phyloP scores from a whole-genome alignment of 768 basidiomycete species.

The Lactarius tabidus region DNA sequence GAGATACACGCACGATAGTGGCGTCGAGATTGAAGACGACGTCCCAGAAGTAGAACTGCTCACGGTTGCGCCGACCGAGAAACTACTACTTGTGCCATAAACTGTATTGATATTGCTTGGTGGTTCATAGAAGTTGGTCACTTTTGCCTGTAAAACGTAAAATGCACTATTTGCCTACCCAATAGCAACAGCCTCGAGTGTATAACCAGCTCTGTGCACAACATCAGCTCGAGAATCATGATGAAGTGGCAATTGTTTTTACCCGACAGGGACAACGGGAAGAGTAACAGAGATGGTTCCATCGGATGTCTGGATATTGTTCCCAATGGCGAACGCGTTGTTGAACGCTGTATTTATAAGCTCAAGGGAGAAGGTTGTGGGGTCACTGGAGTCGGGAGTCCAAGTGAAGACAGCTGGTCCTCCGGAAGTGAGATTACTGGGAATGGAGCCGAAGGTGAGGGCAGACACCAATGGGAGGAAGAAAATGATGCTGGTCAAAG shows the following conservation, averaged over 20 bases:
- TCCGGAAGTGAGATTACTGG: conserved; percentile 9
- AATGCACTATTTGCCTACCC: background rate
- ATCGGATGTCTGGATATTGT: conserved; percentile 7
- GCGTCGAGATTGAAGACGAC: background rate
- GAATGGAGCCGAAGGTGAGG: background rate
- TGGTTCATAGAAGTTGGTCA: background rate
- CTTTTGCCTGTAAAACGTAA: background rate
- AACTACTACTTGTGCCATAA: conserved; percentile 1
- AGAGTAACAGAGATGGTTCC: conserved; percentile 7
- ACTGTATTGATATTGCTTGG: conserved; percentile 13
- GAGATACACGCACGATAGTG: conserved; percentile 2
- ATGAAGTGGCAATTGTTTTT: background rate
- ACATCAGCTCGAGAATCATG: background rate
- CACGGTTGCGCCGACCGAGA: conserved; percentile 11
- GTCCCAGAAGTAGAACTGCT: conserved; percentile 3
- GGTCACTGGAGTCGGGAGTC: conserved; percentile 5
- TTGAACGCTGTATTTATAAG: conserved; percentile 11
- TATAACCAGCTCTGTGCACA: conserved; percentile 13
- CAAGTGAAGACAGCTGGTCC: conserved; percentile 13
- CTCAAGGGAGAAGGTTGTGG: background rate
- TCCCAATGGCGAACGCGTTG: conserved; percentile 22
- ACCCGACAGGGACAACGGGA: conserved; percentile 13
- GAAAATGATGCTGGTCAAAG: conserved; percentile 5
- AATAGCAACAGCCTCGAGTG: conserved; percentile 19
- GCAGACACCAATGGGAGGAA: conserved; percentile 23